Evolutionary conservation across 345 rosid species (phyloP), one percentile per base, ranked within the genome.

Genomic region (Boechera divaricarpa): DNA sequence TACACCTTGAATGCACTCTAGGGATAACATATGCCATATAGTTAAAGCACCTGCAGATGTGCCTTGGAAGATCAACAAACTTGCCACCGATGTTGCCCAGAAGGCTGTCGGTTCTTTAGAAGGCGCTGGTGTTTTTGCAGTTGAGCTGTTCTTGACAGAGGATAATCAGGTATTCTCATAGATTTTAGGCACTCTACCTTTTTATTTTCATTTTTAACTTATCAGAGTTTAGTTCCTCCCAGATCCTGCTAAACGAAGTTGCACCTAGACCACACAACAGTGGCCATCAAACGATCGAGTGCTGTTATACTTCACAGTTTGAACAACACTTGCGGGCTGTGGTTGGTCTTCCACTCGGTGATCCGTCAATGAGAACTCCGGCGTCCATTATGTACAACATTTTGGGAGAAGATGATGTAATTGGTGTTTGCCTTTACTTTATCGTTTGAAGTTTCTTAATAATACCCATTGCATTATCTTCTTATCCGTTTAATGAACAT

Each of bases 221-320:
- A 77, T 54, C 77, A 73, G 69, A 54, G 75, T 69, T 24, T 60
- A 60, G 52, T 67, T 74, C 26, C 59, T 58, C 35, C 47, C 80
- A 95, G 99, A 87, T 95, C 67, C 72, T 92, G 71, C 83, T 95
- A 35, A 95, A 95, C 83, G 99, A 95, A 84, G 99, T 95, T 59
- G 99, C 99, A 39, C 97, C 98, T 3, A 89, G 99, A 85, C 94
- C 97, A 75, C 98, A 95, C 80, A 95, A 95, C 77, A 92, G 99
- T 59, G 99, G 99, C 60, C 99, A 95, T 82, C 97, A 95, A 80
- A 92, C 99, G 15, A 95, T 95, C 60, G 98, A 95, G 80, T 74
- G 94, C 24, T 95, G 98, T 86, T 91, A 85, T 78, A 93, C 99
- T 75, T 95, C 98, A 55, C 98, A 95, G 77, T 95, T 51, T 79